phyloP scores from a whole-genome alignment of 495 filamentous ascomycete genomes.

The Talaromyces trachyspermus region DNA sequence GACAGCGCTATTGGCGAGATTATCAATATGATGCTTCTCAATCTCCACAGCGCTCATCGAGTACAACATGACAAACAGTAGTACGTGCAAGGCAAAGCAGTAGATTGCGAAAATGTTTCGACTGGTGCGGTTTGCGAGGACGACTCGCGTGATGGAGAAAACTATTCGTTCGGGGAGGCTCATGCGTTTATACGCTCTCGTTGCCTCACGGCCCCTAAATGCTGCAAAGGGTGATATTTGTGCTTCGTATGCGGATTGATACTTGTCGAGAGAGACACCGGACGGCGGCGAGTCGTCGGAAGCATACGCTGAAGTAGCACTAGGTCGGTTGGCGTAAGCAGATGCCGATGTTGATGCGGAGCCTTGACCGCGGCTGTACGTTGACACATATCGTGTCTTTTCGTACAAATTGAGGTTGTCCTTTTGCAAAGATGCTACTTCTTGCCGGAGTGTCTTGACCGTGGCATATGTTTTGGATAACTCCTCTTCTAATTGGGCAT shows the following conservation, averaged over 20 bases:
- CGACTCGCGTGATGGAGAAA: conserved; percentile 83
- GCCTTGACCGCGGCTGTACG: conserved; percentile 65
- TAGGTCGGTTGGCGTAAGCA: conserved; percentile 64
- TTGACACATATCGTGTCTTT: conserved; percentile 92
- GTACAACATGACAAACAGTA: conserved; percentile 81
- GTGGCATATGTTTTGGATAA: conserved; percentile 73
- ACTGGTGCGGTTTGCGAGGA: conserved; percentile 83
- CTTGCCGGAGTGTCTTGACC: conserved; percentile 80
- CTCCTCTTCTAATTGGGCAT: conserved; percentile 83
- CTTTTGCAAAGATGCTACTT: conserved; percentile 86
- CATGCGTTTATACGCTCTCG: conserved; percentile 93
- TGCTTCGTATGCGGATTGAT: conserved; percentile 87
- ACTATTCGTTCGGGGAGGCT: conserved; percentile 81
- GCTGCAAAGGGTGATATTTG: conserved; percentile 93
- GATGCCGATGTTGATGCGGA: conserved; percentile 62
- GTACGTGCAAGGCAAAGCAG: conserved; percentile 77
- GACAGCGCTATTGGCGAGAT: conserved; percentile 30
- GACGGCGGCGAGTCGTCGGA: conserved; percentile 51
- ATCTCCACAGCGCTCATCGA: conserved; percentile 64
- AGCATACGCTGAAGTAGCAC: conserved; percentile 60
- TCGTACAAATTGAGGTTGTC: conserved; percentile 97
- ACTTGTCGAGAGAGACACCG: conserved; percentile 71
- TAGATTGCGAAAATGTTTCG: conserved; percentile 94
- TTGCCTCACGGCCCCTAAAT: conserved; percentile 85
- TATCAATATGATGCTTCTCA: conserved; percentile 45